A percentile compares a stretch with the other conserved stretches of the same genome.
These are phyloP conservation scores for Lactuca sativa DNA, from an alignment of 129 eudicot genomes.

Conservation along the genomic window DNA sequence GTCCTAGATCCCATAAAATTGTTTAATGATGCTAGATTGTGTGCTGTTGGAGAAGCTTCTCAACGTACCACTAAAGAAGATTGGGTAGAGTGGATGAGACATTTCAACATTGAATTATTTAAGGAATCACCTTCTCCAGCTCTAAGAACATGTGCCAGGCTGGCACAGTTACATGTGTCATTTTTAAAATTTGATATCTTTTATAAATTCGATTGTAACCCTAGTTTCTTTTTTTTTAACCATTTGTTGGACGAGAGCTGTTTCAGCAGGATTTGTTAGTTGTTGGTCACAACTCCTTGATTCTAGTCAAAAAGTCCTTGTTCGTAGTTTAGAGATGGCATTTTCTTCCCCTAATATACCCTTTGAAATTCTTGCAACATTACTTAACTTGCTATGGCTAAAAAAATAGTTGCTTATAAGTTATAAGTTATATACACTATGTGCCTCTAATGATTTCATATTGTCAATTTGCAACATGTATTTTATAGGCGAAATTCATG, in stretches of 20 bases:
- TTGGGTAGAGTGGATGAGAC: slow-evolving; percentile 99
- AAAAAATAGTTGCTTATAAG: too few species aligned
- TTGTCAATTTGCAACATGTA: slow-evolving; percentile 10
- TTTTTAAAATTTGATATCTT: too few species aligned
- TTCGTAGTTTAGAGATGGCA: too few species aligned
- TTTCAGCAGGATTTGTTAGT: too few species aligned
- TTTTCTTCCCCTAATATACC: too few species aligned
- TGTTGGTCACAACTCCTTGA: too few species aligned
- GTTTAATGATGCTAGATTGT: slow-evolving; percentile 11
- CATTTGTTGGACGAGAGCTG: slow-evolving; percentile 97
- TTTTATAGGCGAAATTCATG: slow-evolving; percentile 94
- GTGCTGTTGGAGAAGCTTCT: slow-evolving; percentile 90
- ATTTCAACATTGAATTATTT: slow-evolving; percentile 88
- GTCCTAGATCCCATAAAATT: slow-evolving; percentile 8
- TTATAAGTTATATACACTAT: not conserved
- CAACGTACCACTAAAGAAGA: slow-evolving; percentile 97
- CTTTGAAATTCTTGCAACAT: too few species aligned
- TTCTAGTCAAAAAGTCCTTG: too few species aligned
- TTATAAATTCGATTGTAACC: slow-evolving; percentile 31
- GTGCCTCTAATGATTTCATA: slow-evolving; percentile 2
- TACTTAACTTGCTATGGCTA: too few species aligned
- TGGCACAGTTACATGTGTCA: too few species aligned
- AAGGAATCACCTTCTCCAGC: slow-evolving; percentile 89
- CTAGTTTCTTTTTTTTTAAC: slow-evolving; percentile 61
- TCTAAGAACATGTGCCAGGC: too few species aligned